phyloP scores from a whole-genome alignment of 305 asterid species.

The Solanum hybrid region DNA sequence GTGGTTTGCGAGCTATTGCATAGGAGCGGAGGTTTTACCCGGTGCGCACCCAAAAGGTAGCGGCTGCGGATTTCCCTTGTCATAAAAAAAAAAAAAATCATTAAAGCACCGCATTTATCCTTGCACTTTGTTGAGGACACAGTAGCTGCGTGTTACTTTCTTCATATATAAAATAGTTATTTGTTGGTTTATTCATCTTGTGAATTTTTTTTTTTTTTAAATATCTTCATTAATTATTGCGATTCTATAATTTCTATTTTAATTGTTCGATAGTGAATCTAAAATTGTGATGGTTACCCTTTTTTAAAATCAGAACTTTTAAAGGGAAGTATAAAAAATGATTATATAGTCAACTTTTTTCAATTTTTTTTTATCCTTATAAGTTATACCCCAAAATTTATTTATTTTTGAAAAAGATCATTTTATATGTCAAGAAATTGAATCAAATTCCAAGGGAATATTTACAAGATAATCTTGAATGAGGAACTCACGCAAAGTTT shows the following conservation, averaged over 20 bases:
- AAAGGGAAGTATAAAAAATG: neutral
- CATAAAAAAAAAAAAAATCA: too few relatives aligned
- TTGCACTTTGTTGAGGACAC: neutral
- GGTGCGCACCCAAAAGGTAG: too few relatives aligned
- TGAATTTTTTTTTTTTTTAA: too few relatives aligned
- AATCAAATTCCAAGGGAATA: neutral
- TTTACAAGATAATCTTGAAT: neutral
- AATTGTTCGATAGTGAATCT: neutral
- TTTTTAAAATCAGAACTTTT: neutral
- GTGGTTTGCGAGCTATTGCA: too few relatives aligned
- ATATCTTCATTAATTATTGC: too few relatives aligned
- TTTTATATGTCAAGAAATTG: neutral
- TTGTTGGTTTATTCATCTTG: too few relatives aligned
- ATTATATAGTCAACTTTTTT: neutral
- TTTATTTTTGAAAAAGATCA: neutral
- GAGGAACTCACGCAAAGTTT: neutral
- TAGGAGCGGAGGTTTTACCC: too few relatives aligned
- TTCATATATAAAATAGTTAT: too few relatives aligned
- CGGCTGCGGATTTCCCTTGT: too few relatives aligned
- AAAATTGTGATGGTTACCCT: neutral
- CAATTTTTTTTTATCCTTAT: too few relatives aligned
- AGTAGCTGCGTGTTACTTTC: neutral
- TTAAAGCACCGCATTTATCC: neutral
- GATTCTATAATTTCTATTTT: neutral
- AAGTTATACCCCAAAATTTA: neutral